Base-by-base conservation (phyloP, 2,329 filamentous ascomycete species). In the Fusarium burgessii region DNA sequence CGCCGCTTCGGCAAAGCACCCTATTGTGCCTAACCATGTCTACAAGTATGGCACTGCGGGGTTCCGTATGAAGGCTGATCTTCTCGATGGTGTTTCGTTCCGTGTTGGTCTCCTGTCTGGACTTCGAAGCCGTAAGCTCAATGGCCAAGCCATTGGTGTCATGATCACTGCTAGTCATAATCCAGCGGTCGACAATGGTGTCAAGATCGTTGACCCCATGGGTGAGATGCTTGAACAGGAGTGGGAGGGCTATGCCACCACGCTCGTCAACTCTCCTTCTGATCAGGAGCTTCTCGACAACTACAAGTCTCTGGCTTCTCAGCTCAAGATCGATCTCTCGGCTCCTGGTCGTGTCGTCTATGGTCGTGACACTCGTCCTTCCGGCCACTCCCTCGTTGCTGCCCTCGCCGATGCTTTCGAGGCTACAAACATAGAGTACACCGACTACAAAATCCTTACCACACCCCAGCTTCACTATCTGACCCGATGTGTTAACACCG, bases 381-480 rank as follows among this genome's bases (percentile, higher is more conserved):
- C 95, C 11, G 96, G 96, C 56, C 92, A 93, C 74, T 91, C 89
- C 62, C 90, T 99, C 29, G 92, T 95, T 33, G 86, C 88, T 41
- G 93, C 95, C 65, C 88, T 98, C 52, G 88, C 91, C 64, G 92
- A 93, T 77, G 93, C 93, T 20, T 86, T 98, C 71, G 90, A 91
- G 66, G 93, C 93, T 55, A 91, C 92, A 49, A 88, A 89, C 60
- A 90, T 92, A 58, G 89, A 93, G 66, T 91, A 89, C 78, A 90
- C 90, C 78, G 95, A 98, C 85, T 95, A 91, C 84, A 96, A 95
- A 82, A 91, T 95, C 79, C 86, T 98, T 77, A 98, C 96, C 15
- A 99, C 96, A 6, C 96, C 96, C n/a, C 96, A 98, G 84, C 88
- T 99, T 63, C 96, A 99, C 85, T 99, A 99, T 83, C 87, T 98